A percentile compares a stretch with the other conserved stretches of the same genome.
These are phyloP conservation scores for Lepiota venenata DNA, from an alignment of 768 basidiomycete genomes.

Conservation along the genomic window DNA sequence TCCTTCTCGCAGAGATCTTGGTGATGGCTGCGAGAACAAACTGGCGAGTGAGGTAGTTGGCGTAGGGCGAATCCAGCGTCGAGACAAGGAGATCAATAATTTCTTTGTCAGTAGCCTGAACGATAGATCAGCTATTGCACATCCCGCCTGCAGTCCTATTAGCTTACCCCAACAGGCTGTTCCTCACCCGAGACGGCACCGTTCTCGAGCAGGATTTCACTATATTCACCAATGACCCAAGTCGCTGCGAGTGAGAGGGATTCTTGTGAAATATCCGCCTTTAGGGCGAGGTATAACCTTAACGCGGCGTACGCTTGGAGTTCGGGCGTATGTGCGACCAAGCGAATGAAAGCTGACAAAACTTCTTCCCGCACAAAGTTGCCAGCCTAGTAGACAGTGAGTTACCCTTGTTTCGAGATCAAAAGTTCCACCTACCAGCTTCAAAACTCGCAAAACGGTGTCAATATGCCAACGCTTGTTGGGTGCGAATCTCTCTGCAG, in stretches of 20 bases:
- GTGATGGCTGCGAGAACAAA: conserved; percentile 88
- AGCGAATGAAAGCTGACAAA: conserved; percentile 89
- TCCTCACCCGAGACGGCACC: conserved; percentile 71
- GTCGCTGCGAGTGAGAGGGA: conserved; percentile 89
- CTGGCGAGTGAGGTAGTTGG: conserved; percentile 87
- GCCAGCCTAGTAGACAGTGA: conserved; percentile 63
- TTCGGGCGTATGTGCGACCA: conserved; percentile 96
- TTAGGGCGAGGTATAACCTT: conserved; percentile 83
- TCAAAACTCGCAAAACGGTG: conserved; percentile 88
- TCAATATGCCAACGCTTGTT: conserved; percentile 99
- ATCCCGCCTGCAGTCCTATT: not conserved
- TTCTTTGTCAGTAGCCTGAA: conserved; percentile 75
- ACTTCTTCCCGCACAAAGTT: conserved; percentile 98
- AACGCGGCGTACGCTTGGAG: conserved; percentile 94
- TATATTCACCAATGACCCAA: conserved; percentile 97
- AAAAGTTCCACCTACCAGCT: conserved; percentile 57
- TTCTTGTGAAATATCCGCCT: conserved; percentile 93
- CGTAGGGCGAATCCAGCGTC: conserved; percentile 90
- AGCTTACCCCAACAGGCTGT: conserved; percentile 58
- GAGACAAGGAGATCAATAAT: conserved; percentile 84
- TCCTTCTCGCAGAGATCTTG: conserved; percentile 83
- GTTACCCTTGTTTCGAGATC: not conserved
- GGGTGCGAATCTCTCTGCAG: conserved; percentile 94
- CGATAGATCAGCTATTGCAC: not conserved
- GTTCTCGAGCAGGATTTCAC: conserved; percentile 84